Base-by-base conservation (phyloP, 805 yeast genomes). In the Yarrowia divulgata region DNA sequence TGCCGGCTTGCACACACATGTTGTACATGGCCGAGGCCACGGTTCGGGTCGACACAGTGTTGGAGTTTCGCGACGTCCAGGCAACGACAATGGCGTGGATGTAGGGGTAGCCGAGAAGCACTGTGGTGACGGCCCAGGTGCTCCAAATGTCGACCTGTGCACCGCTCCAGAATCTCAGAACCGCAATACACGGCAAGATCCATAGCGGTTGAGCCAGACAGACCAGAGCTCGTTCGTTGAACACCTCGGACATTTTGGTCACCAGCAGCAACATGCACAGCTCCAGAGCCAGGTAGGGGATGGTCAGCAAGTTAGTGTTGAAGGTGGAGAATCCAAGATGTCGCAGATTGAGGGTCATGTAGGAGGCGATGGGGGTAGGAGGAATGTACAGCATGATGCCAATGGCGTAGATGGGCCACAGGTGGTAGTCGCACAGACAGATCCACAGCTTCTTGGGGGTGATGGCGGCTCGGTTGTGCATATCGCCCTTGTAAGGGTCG, bases 21-120 rank as follows among this genome's bases (percentile, higher is more conserved):
- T 88, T 89, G 74, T 85, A 88, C 58, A 89, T 69, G 0, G 92
- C 87, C 0, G 91, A 85, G 14, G 89, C 83, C 5, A 89, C 87
- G 0, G 92, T 85, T 72, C 93, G 80, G 2, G 86, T 79, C n/a
- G 88, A 78, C 35, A 89, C 89, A 0, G 88, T 81, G 75, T 86
- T 85, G 10, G 91, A 83, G 73, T 88, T 88, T 37, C 85, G 76
- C 0, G 92, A 87, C 69, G 86, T 83, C 87, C 90, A 86, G 35
- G 85, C 79, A 35, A 86, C 88, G 70, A 84, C 79, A 62, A 88
- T 77, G 0, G 90, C 85, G 77, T 85, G 86, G n/a, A 83, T 78
- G 50, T 82, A 81, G 0, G 80, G 79, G 23, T 67, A 70, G 2
- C 76, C 74, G 8, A 77, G 72, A 1, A 75, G 69, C 12, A 77